Evolutionary conservation across 2,329 filamentous ascomycete species (phyloP), one percentile per base, ranked within the genome.

Genomic region (Phialophora chinensis): DNA sequence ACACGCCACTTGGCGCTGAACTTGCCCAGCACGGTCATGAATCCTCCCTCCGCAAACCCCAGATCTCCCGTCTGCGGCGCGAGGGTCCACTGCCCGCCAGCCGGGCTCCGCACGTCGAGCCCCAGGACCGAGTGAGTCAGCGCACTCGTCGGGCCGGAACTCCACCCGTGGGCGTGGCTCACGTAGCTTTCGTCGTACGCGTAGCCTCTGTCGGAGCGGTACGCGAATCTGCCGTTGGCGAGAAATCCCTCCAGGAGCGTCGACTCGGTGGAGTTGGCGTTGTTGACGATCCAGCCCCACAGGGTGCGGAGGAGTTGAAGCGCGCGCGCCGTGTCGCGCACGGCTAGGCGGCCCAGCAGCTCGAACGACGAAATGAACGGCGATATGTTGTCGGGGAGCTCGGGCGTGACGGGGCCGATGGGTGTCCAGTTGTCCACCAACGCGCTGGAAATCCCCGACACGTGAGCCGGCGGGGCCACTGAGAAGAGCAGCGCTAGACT

Each of bases 201-300:
- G 68, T 88, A 88, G 0, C 85, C 86, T 6, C 81, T 74, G 56
- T 81, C 77, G 35, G 77, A 79, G 1, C 86, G 79, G 72, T 89
- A 90, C 1, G 82, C 84, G 69, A 86, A 90, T 0, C 79, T 83
- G 2, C 85, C 86, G 68, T 88, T 81, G 0, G 74, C 74, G 1
- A 86, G 78, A 66, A 87, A 88, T 0, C 86, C 87, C 74, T 89
- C 87, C 29, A 88, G 81, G 23, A 86, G 81, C 0, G 87, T 88
- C 50, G 81, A 84, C 63, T 83, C 78, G 0, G 86, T 88, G n/a
- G 85, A 85, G 69, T 86, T 83, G 0, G 82, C 80, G 65, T 87
- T 82, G 66, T 83, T 79, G 17, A 87, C 75, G 70, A 88, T 88
- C 84, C 85, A 87, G 11, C 86, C 87, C 87, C 87, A 89, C 57